A percentile compares a stretch with the other conserved stretches of the same genome.
Conservation (phyloP, 805 yeast species). For the Maudiozyma saulgeensis region DNA sequence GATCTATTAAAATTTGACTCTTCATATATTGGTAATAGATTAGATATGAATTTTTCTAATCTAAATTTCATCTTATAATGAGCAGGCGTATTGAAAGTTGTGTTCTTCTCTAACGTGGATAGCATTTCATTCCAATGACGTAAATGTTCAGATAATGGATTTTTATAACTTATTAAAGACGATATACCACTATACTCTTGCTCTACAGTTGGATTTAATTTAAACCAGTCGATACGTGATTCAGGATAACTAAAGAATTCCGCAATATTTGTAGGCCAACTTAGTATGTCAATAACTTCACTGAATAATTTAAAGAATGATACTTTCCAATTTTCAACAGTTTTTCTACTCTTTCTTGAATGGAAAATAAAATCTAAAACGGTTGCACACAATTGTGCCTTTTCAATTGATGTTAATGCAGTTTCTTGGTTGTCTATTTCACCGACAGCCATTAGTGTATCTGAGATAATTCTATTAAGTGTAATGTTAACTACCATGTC, state of each 20-base stretch:
- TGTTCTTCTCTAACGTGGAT: slow-evolving; percentile 11
- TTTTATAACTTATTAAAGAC: slow-evolving; percentile 23
- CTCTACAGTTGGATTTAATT: slow-evolving; percentile 10
- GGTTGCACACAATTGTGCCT: slow-evolving; percentile 8
- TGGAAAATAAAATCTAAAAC: slow-evolving; percentile 22
- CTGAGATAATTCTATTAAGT: slow-evolving; percentile 12
- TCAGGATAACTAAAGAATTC: slow-evolving; percentile 26
- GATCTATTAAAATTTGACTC: slow-evolving; percentile 26
- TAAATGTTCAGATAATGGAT: slow-evolving; percentile 23
- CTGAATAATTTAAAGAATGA: slow-evolving; percentile 20
- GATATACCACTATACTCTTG: slow-evolving; percentile 13
- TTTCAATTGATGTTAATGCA: background rate
- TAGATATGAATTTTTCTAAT: slow-evolving; percentile 19
- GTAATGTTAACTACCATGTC: slow-evolving; percentile 11
- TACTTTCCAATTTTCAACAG: slow-evolving; percentile 13
- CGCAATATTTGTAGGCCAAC: slow-evolving; percentile 18
- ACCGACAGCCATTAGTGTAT: slow-evolving; percentile 3
- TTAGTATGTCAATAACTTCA: slow-evolving; percentile 12
- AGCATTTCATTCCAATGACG: slow-evolving; percentile 25
- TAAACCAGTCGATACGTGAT: slow-evolving; percentile 25
- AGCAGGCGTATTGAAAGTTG: slow-evolving; percentile 17
- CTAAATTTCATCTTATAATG: slow-evolving; percentile 20
- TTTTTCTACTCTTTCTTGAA: slow-evolving; percentile 11
- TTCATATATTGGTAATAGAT: slow-evolving; percentile 19
- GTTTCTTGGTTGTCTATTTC: background rate